Evolutionary conservation across 331 rosid genomes (phyloP), one percentile per base, ranked within the genome.

Genomic region (Quercus phellos): DNA sequence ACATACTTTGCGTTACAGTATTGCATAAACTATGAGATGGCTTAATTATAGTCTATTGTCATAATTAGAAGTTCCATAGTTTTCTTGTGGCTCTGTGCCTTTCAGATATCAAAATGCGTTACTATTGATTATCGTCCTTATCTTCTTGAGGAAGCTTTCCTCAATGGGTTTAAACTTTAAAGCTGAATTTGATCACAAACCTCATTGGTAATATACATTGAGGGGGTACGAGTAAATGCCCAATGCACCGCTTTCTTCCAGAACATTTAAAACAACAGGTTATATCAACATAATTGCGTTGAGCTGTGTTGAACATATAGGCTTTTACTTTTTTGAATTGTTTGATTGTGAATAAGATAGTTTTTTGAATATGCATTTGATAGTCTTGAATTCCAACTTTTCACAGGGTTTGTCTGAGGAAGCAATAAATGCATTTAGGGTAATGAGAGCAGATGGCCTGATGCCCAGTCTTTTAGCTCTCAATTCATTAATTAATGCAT

Each of bases 401-500:
- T 84, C 72, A 77, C 92, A 95, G 98, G 98, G 99, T 70, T 77
- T 95, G 88, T 95, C 98, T 53, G 97, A 93, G 80, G 88, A 86
- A 85, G 98, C 99, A 53, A 86, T 95, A 56, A 89, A 93, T 66
- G 93, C 97, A 10, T 95, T 91, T 84, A 91, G 89, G 89, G 81
- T 77, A 75, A 91, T 95, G 98, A 86, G 90, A 85, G 75, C 89
- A 70, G 99, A 95, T 78, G 96, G 98, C 53, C 81, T 95, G 64
- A 89, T 87, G 75, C 99, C 99, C 50, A 93, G 96, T 90, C 87
- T 89, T 54, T 80, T 91, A 74, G 97, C 99, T 81, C 94, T 95
- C 79, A 95, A 95, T 88, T 93, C 99, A n/a, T 86, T 95, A 73
- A 90, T 95, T 68, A 95, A 95, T 80, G 97, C 96, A 77, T 95